Base-by-base conservation (phyloP, 805 yeast species). In the Nakazawaea sp. region DNA sequence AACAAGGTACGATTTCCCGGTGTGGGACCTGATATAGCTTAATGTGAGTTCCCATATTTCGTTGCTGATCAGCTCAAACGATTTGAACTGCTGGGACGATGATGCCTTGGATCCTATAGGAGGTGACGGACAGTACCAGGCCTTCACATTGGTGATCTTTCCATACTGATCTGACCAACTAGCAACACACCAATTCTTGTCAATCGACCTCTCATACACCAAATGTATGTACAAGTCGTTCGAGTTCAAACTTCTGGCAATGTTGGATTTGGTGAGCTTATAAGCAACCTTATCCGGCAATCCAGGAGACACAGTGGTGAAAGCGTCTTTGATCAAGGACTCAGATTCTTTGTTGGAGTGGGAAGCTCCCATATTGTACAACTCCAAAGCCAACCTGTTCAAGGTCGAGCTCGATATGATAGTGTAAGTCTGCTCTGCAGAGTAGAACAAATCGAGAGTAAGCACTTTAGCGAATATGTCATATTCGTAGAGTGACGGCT, bases 81-180 rank as follows among this genome's bases (percentile, higher is more conserved):
- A 54, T 45, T 44, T 48, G 33, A 43, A 26, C 30, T 8, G 27
- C 12, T 10, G 10, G 21, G 17, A n/a, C 30, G 15, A 44, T 49
- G 9, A 30, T 21, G 19, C 11, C 18, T 38, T 36, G 17, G 32
- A 28, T 15, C 36, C 38, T 28, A 32, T 18, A 3, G 26, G 32
- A n/a, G 36, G 29, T 18, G 34, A 32, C 18, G 44, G 37, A 31
- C 34, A 64, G 46, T 66, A 69, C 89, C 90, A 83, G 0, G 87
- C 70, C 45, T 75, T 79, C 0, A 79, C 70, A 32, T 66, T 68
- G 13, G 78, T 72, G 10, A 75, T 66, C 3, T 66, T 64, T 0
- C 96, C 96, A 53, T 72, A 70, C 33, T 89, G 90, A 50, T 90
- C 96, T 0, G 92, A 69, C 94, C 97, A 87, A 1, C 94, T 81